Percentiles rank a stretch among this genome's conserved stretches.
Evolutionary conservation across 352 stramenopile species (phyloP).

Genomic region (Pythium pyrilobum): DNA sequence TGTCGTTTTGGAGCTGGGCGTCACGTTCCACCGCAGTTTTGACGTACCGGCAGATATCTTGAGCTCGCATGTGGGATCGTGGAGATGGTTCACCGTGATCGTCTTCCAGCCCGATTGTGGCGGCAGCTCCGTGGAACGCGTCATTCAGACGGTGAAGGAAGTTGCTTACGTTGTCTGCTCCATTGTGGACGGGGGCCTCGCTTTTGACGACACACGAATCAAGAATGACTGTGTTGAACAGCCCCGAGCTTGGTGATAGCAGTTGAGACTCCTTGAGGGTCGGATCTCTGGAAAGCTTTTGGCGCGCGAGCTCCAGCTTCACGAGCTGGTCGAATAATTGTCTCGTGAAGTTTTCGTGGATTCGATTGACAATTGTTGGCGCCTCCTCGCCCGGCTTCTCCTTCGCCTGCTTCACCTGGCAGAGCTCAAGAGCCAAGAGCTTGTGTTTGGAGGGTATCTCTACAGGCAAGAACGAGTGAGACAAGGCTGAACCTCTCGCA

Average conservation of each 20-base stretch:
- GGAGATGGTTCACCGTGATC: constrained; percentile 16
- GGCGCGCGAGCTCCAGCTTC: constrained; percentile 10
- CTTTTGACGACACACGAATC: constrained; percentile 41
- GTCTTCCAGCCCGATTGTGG: constrained; percentile 19
- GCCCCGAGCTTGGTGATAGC: constrained; percentile 5
- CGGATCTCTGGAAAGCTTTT: not conserved
- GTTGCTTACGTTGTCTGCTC: constrained; percentile 43
- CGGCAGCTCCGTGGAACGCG: constrained; percentile 50
- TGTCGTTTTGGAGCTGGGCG: constrained; percentile 33
- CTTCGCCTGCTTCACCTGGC: constrained; percentile 45
- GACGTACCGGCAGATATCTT: constrained; percentile 41
- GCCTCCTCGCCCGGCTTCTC: constrained; percentile 31
- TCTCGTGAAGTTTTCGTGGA: constrained; percentile 35
- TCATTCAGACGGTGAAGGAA: constrained; percentile 60
- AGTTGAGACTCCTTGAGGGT: constrained; percentile 20
- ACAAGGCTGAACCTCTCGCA: not conserved
- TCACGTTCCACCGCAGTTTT: constrained; percentile 28
- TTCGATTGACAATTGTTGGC: constrained; percentile 35
- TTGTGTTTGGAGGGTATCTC: constrained; percentile 66
- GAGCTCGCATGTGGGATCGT: constrained; percentile 18
- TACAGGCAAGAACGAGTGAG: constrained; percentile 10
- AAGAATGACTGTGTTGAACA: constrained; percentile 45
- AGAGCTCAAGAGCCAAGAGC: constrained; percentile 60
- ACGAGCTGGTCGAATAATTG: constrained; percentile 30
- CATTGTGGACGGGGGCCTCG: constrained; percentile 32